A percentile compares a stretch with the other conserved stretches of the same genome.
These are phyloP conservation scores for Pestalotiopsis sp. DNA, from an alignment of 2,329 filamentous ascomycete species.

Conservation along the genomic window DNA sequence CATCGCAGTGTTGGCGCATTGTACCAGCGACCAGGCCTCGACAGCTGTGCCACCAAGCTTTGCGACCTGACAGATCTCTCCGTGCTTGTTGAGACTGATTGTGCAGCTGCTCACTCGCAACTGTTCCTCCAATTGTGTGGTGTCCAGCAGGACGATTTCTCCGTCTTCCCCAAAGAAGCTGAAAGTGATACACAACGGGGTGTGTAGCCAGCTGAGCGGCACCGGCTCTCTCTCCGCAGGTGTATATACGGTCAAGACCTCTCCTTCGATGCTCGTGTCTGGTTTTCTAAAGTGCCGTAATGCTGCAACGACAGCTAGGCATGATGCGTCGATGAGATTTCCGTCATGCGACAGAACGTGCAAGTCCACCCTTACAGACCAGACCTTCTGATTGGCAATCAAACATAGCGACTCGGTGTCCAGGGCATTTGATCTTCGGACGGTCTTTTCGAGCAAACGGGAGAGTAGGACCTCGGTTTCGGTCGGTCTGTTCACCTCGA, in stretches of 20 bases:
- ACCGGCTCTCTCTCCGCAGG: constrained; percentile 87
- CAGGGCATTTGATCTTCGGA: constrained; percentile 87
- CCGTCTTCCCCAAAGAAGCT: constrained; percentile 78
- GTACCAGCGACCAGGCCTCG: constrained; percentile 77
- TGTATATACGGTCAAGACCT: constrained; percentile 82
- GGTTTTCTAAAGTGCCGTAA: constrained; percentile 90
- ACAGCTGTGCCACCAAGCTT: constrained; percentile 86
- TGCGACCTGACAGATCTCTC: constrained; percentile 87
- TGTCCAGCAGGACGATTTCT: constrained; percentile 72
- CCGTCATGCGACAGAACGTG: constrained; percentile 92
- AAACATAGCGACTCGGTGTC: constrained; percentile 97
- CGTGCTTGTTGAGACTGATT: constrained; percentile 85
- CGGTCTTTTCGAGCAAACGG: constrained; percentile 88
- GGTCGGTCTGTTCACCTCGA: constrained; percentile 82
- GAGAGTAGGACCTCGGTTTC: constrained; percentile 86
- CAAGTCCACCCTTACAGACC: constrained; percentile 87
- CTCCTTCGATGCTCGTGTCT: constrained; percentile 85
- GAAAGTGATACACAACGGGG: constrained; percentile 89
- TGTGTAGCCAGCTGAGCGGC: constrained; percentile 86
- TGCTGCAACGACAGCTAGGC: constrained; percentile 84
- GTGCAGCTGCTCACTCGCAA: constrained; percentile 74
- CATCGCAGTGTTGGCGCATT: constrained; percentile 75
- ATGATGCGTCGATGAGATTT: constrained; percentile 83
- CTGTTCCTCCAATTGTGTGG: constrained; percentile 76
- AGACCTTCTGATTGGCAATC: constrained; percentile 87